These are phyloP conservation scores for Brasilioporus rufonigricans DNA, from an alignment of 768 basidiomycete species.

Conservation along the genomic window DNA sequence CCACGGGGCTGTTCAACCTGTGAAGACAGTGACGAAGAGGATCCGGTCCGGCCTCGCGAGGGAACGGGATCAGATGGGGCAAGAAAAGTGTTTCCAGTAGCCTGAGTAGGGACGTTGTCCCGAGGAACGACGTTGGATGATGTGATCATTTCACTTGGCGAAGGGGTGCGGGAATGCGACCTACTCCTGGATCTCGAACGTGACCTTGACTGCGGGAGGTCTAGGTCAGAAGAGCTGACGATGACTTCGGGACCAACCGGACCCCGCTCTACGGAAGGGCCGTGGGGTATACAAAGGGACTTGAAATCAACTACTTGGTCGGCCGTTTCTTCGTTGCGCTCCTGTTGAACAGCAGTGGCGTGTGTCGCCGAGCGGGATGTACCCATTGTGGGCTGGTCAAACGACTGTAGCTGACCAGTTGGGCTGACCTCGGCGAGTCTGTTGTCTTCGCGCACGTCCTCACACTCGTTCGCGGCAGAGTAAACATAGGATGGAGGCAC, in stretches of 20 bases:
- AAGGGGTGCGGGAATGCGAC: conserved; percentile 46
- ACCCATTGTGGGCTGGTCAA: conserved; percentile 11
- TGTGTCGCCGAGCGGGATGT: conserved; percentile 4
- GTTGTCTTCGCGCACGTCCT: conserved; percentile 21
- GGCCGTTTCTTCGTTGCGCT: conserved; percentile 4
- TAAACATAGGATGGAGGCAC: conserved; percentile 48
- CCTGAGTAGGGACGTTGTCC: conserved; percentile 6
- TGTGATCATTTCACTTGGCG: conserved; percentile 31
- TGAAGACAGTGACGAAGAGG: conserved; percentile 33
- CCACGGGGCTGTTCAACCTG: conserved; percentile 42
- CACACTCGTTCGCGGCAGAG: conserved; percentile 16
- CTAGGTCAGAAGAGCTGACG: conserved; percentile 35
- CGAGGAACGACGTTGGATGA: conserved; percentile 16
- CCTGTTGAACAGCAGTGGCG: conserved; percentile 1
- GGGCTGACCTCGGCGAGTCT: conserved; percentile 15
- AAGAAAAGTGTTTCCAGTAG: conserved; percentile 22
- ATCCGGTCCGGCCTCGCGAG: conserved; percentile 30
- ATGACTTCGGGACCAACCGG: conserved; percentile 31
- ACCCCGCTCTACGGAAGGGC: conserved; percentile 12
- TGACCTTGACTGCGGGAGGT: conserved; percentile 32
- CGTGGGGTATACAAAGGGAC: conserved; percentile 10
- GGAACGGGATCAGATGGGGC: conserved; percentile 25
- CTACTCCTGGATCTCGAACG: conserved; percentile 34
- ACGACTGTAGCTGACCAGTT: conserved; percentile 10
- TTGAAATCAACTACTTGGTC: too few relatives aligned